Percentiles rank a stretch among this genome's conserved stretches.
These are phyloP conservation scores for Pochonia chlamydosporia DNA, from an alignment of 2,329 filamentous ascomycete species.

Conservation along the genomic window DNA sequence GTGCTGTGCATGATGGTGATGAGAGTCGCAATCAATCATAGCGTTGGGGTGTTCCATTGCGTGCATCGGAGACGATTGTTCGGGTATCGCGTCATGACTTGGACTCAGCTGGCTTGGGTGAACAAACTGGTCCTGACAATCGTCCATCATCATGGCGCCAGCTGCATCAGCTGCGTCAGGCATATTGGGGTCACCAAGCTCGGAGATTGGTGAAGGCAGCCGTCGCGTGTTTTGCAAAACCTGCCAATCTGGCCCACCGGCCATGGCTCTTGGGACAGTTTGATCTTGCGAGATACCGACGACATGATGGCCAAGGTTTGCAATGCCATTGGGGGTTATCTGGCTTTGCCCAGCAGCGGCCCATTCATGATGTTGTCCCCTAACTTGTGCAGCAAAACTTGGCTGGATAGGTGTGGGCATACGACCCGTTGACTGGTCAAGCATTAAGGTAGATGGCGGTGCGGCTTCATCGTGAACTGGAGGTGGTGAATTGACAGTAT, in stretches of 20 bases:
- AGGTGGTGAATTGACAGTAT: constrained; percentile 17
- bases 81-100: constrained; percentile 15
- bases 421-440: constrained; percentile 30
- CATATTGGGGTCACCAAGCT: constrained; percentile 42
- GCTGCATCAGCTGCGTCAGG: constrained; percentile 27
- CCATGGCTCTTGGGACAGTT: constrained; percentile 43
- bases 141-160: constrained; percentile 24
- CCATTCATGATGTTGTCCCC: constrained; percentile 44
- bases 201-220: constrained; percentile 55
- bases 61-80: constrained; percentile 22
- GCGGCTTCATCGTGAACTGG: constrained; percentile 15
- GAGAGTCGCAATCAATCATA: constrained; percentile 30
- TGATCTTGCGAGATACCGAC: constrained; percentile 33
- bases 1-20: constrained; percentile 12
- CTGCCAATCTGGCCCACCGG: constrained; percentile 42
- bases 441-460: background rate
- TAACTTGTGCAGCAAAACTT: constrained; percentile 49
- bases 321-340: constrained; percentile 29
- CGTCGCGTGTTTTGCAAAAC: constrained; percentile 47
- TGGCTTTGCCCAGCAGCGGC: constrained; percentile 19
- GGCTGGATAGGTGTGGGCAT: constrained; percentile 57
- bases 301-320: constrained; percentile 34
- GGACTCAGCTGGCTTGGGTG: background rate
- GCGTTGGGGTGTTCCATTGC: constrained; percentile 34
- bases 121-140: background rate